Evolutionary conservation across 768 basidiomycete genomes (phyloP), one percentile per base, ranked within the genome.

Genomic region (Auriscalpium orientale): DNA sequence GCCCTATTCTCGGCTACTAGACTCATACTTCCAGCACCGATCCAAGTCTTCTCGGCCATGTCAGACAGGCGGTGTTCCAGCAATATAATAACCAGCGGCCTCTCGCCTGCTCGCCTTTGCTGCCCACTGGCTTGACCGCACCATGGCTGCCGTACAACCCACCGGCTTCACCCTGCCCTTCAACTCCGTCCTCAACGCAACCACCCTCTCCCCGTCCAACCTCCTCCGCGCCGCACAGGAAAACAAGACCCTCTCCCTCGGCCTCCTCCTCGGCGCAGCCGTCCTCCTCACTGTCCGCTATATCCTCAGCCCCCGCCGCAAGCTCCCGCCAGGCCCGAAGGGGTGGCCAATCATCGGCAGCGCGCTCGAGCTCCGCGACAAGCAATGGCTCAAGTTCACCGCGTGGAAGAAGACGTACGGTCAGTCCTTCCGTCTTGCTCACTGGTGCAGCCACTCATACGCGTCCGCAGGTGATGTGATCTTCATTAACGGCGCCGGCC

Each of bases 181-280:
- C 11, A 35, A 47, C 22, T 45, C 43, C 4, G 13, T 34, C 22
- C 15, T 46, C 38, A 8, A 13, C 4, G n/a, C 20, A 15, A 12
- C 22, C 46, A 7, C 12, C 46, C 46, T 36, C 28, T 55, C 49
- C 16, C 20, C 43, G 22, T 46, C 53, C 13, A 22, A 53, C 10
- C 28, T 53, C 16, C 2, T 49, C 13, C 36, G 53, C 22, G 33
- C 11, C 20, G 47, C 15, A n/a, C 44, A 46, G 22, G 56, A 57
- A 37, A 57, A 58, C 44, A 57, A 28, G 36, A 43, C 47, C 8
- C 51, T 58, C 11, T 59, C 52, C 5, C 44, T 58, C n/a, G 56
- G 58, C 21, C 38, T 58, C 45, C 12, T 58, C 36, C 38, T 54
- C 10, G 56, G 56, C 12, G 15, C 18, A 4, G 13, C 40, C 40